Evolutionary conservation across 495 filamentous ascomycete genomes (phyloP).

Genomic region (Podospora pseudopauciseta): DNA sequence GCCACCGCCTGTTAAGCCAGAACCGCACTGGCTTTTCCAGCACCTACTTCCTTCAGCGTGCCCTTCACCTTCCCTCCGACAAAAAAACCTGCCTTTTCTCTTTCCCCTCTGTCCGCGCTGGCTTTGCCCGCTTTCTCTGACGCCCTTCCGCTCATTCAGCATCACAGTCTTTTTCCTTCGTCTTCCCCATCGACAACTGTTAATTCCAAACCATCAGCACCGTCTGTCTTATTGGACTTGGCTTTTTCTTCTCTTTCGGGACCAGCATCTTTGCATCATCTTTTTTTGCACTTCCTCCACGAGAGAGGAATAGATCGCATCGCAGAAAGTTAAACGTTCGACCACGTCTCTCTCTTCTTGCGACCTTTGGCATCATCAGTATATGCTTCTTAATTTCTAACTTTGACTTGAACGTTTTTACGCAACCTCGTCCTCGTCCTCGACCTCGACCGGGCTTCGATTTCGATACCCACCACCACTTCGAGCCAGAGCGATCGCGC

Average conservation of each 20-base stretch:
- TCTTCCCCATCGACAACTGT: conserved; percentile 18
- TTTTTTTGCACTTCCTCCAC: conserved; percentile 26
- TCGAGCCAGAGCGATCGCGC: not conserved
- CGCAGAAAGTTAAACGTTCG: conserved; percentile 28
- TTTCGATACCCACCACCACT: conserved; percentile 8
- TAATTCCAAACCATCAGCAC: conserved; percentile 21
- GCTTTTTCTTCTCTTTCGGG: conserved; percentile 17
- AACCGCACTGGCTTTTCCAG: conserved; percentile 6
- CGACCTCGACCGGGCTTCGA: conserved; percentile 3
- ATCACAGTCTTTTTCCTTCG: conserved; percentile 24
- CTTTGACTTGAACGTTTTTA: conserved; percentile 8
- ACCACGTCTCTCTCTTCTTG: conserved; percentile 30
- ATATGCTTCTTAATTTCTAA: conserved; percentile 30
- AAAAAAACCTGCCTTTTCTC: conserved; percentile 2
- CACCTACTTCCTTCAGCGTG: not conserved
- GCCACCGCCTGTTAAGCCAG: conserved; percentile 12
- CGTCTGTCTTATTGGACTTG: conserved; percentile 18
- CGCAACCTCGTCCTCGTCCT: conserved; percentile 6
- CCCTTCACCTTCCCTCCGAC: not conserved
- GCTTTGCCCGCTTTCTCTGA: conserved; percentile 20
- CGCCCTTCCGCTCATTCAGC: conserved; percentile 33
- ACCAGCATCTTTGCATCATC: conserved; percentile 27
- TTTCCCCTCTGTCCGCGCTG: conserved; percentile 21
- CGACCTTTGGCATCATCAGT: conserved; percentile 20
- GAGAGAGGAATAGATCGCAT: conserved; percentile 32